A percentile compares a stretch with the other conserved stretches of the same genome.
Conservation (phyloP, 139 green algal species). For the Raphidocelis subcapitata region DNA sequence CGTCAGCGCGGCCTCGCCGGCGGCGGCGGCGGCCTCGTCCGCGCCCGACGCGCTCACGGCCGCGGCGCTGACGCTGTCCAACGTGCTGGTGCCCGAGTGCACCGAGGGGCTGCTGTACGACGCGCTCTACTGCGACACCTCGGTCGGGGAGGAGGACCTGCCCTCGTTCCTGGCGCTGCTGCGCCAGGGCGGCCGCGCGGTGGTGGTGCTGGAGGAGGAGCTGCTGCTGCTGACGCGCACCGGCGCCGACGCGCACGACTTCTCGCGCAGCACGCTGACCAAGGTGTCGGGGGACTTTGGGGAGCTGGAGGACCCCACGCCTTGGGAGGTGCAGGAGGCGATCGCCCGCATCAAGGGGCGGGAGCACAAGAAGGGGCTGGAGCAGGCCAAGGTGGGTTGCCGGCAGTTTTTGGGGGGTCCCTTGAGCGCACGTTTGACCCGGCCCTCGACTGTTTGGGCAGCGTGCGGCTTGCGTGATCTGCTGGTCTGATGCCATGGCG, state of each 20-base stretch:
- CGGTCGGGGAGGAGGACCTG: slow-evolving; percentile 55
- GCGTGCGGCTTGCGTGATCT: too few relatives aligned
- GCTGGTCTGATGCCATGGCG: not conserved
- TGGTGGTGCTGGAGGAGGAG: slow-evolving; percentile 60
- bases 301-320: slow-evolving; percentile 61
- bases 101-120: slow-evolving; percentile 52
- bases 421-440: too few relatives aligned
- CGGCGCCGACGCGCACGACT: slow-evolving; percentile 45
- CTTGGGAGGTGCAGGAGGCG: slow-evolving; percentile 62
- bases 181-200: slow-evolving; percentile 48
- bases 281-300: slow-evolving; percentile 51
- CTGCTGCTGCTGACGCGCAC: slow-evolving; percentile 49
- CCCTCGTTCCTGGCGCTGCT: slow-evolving; percentile 57
- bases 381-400: slow-evolving; percentile 23
- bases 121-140: slow-evolving; percentile 56
- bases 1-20: slow-evolving; percentile 3
- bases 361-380: slow-evolving; percentile 41
- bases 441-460: too few relatives aligned
- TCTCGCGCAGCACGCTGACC: slow-evolving; percentile 31
- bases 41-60: slow-evolving; percentile 13
- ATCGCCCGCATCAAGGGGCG: slow-evolving; percentile 49
- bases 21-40: not conserved
- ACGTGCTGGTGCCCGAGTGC: slow-evolving; percentile 65
- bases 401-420: too few relatives aligned
- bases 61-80: slow-evolving; percentile 36